These are phyloP conservation scores for Calocybe indica DNA, from an alignment of 768 basidiomycete species.

Conservation along the genomic window DNA sequence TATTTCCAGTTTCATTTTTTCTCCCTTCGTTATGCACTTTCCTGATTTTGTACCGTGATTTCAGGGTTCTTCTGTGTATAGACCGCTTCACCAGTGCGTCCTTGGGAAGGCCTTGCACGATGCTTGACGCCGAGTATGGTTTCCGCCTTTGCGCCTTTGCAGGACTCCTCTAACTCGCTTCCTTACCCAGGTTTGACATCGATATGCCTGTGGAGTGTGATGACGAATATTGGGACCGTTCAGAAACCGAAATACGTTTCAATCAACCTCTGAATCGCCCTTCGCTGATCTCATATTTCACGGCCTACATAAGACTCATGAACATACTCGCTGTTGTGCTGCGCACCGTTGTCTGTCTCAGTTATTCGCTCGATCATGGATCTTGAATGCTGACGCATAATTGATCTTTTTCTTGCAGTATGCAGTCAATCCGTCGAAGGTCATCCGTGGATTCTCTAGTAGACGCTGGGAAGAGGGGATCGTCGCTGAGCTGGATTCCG, in stretches of 20 bases:
- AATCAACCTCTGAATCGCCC: conserved; percentile 63
- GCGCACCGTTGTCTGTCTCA: conserved; percentile 50
- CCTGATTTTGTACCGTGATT: neutral
- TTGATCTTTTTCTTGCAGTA: conserved; percentile 40
- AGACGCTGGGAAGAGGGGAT: conserved; percentile 60
- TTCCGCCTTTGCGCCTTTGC: conserved; percentile 5
- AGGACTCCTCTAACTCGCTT: neutral
- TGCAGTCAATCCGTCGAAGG: conserved; percentile 73
- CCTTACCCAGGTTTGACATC: conserved; percentile 55
- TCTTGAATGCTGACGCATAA: neutral
- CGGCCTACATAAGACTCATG: conserved; percentile 48
- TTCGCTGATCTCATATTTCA: conserved; percentile 50
- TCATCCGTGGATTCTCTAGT: conserved; percentile 56
- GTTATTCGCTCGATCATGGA: neutral
- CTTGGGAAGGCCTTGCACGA: conserved; percentile 67
- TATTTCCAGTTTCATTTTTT: conserved; percentile 1
- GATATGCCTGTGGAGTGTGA: conserved; percentile 61
- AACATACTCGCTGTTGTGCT: conserved; percentile 63
- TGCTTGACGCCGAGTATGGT: conserved; percentile 74
- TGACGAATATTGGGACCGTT: conserved; percentile 71
- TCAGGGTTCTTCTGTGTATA: conserved; percentile 48
- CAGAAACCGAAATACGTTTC: conserved; percentile 53
- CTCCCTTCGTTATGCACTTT: conserved; percentile 7
- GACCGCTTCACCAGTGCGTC: conserved; percentile 46
- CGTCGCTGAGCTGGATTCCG: conserved; percentile 66